Evolutionary conservation across 306 rosid genomes (phyloP).

Genomic region (Fragaria ananassa): DNA sequence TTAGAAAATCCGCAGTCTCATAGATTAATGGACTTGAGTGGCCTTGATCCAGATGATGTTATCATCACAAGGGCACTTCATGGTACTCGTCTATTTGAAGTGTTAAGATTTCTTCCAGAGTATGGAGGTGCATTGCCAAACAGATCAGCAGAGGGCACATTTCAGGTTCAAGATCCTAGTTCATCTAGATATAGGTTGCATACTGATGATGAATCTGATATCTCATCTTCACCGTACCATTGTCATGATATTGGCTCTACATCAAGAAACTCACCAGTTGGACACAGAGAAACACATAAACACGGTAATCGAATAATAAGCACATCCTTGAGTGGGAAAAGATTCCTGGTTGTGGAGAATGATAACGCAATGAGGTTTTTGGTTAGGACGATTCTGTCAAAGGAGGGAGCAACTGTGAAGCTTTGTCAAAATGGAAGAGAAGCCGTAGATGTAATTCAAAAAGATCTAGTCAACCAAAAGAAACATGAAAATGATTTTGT

Average conservation of each 20-base stretch:
- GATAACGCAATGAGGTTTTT: conserved; percentile 21
- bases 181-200: conserved; percentile 1
- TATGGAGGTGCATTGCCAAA: conserved; percentile 41
- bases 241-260: not conserved
- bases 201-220: not conserved
- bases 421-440: conserved; percentile 55
- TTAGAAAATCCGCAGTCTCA: conserved; percentile 35
- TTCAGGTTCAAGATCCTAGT: not conserved
- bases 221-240: not conserved
- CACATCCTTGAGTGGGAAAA: conserved; percentile 50
- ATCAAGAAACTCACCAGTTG: conserved; percentile 12
- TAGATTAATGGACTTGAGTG: conserved; percentile 1
- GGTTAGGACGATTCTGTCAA: conserved; percentile 19
- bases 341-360: conserved; percentile 62
- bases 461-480: conserved; percentile 25
- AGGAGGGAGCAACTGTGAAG: conserved; percentile 51
- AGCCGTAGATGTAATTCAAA: conserved; percentile 39
- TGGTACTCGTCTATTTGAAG: conserved; percentile 48
- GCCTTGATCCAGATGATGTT: conserved; percentile 38
- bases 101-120: conserved; percentile 64
- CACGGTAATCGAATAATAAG: not conserved
- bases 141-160: not conserved
- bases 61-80: conserved; percentile 58
- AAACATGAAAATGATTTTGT: conserved; percentile 47
- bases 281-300: conserved; percentile 31